Evolutionary conservation across 1,284 basidiomycete species (phyloP), one percentile per base, ranked within the genome.

Genomic region (Puccinia novopanici): DNA sequence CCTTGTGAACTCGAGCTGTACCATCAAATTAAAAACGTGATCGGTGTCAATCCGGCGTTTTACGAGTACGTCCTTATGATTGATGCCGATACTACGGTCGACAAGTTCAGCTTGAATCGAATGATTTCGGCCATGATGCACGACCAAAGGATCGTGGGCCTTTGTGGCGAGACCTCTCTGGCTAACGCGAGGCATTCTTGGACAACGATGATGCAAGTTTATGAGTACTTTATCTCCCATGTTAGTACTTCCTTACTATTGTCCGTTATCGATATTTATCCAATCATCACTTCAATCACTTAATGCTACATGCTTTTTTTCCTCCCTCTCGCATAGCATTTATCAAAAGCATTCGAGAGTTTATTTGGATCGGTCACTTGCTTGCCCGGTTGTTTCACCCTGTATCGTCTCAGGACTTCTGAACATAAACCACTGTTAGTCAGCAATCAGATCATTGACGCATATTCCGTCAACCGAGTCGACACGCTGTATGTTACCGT

Each of bases 11-110:
- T 99, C 74, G 96, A 99, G 88, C 93, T 99, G 86, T 98, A 95
- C 85, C 97, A 99, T 86, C 96, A 99, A 87, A 96, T 99, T 89
- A 94, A 97, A 89, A 98, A 99, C 85, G 94, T 99, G 77, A 98
- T 99, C 84, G 96, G 96, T 86, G 94, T 99, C 84, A 96, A 99
- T 86, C 96, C 95, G 12, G 92, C 93, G 0, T 98, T 98, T 88
- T 99, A 98, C 87, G 96, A 98, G 87, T 98, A 98, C 85, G 86
- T 97, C 82, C 93, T 99, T 88, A 96, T 92, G 87, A 91, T 99
- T 68, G 96, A 99, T 87, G 95, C 96, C 82, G 96, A 99, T 90
- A 99, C 97, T 0, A 93, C 92, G 30, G 94, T 95, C 48, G 91
- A 93, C 80, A 90, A 93, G 34, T 87, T 91, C 83, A 94, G 93